phyloP scores from a whole-genome alignment of 2,329 filamentous ascomycete species.

The Microdochium nivale region DNA sequence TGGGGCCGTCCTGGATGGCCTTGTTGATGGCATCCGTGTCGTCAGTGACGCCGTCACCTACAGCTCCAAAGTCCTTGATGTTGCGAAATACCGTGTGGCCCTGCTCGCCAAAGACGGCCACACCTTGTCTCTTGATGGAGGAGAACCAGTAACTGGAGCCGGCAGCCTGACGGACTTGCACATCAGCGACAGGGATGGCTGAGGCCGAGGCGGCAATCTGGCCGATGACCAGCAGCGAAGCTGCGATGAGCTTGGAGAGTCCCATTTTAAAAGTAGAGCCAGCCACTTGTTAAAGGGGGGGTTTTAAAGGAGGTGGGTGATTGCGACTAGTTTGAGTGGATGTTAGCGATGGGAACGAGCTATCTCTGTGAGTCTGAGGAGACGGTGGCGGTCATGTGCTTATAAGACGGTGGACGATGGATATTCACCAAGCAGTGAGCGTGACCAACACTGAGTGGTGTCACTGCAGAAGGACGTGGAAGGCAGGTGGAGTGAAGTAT shows the following conservation, averaged over 20 bases:
- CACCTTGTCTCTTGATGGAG: constrained; percentile 60
- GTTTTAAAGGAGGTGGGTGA: neutral
- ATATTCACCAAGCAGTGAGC: too few relatives aligned
- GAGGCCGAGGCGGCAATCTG: constrained; percentile 12
- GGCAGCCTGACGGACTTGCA: constrained; percentile 16
- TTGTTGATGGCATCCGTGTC: constrained; percentile 84
- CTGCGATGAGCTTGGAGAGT: constrained; percentile 18
- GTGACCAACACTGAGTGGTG: too few relatives aligned
- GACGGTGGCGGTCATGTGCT: too few relatives aligned
- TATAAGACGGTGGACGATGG: neutral
- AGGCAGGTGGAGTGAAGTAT: neutral
- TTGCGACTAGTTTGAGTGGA: neutral
- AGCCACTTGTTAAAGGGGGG: constrained; percentile 14
- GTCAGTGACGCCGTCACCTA: constrained; percentile 61
- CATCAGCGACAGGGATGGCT: constrained; percentile 9
- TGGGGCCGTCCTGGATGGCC: constrained; percentile 62
- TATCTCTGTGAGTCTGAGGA: neutral
- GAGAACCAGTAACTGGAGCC: constrained; percentile 62
- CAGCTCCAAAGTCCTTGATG: constrained; percentile 67
- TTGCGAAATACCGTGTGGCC: constrained; percentile 70
- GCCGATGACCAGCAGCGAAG: constrained; percentile 15
- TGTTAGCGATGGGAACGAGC: neutral
- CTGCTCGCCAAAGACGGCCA: constrained; percentile 50
- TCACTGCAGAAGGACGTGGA: neutral
- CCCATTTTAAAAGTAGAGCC: constrained; percentile 21